Evolutionary conservation across 1,139 yeast species (phyloP), one percentile per base, ranked within the genome.

Genomic region (Ogataea hybrid): DNA sequence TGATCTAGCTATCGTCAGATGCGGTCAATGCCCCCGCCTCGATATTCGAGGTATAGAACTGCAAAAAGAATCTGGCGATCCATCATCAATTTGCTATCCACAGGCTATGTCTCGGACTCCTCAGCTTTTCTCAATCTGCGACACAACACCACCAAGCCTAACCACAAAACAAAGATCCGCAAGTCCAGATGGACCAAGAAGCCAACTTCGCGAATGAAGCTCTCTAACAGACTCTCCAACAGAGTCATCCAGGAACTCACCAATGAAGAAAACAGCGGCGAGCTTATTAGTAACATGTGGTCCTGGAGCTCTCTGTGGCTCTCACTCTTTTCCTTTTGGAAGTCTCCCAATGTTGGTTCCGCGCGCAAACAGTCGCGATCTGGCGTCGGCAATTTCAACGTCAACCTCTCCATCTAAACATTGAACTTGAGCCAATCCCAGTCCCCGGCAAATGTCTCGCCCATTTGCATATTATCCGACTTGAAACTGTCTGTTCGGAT

Each of bases 371-470:
- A 25, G 16, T 25, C 34, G 10, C 40, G 44, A 5, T 25, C 39
- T 18, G 27, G 39, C 12, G 42, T 39, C 4, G 46, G 49, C 10
- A 42, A 41, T 31, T 37, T 46, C 31, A 46, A 46, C 37, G 41
- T 46, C 28, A 46, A 46, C 39, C 28, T 46, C 8, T 35, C 46
- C 16, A 37, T 45, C 34, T 37, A 53, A n/a, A 58, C 49, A 28
- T 59, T 61, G 43, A 62, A 61, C 34, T 61, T 60, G 28, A 62
- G 44, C 67, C 67, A 62, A 44, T 59, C 63, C 59, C 63, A 59
- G 40, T 62, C 65, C 3, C 59, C 57, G 6, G 54, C 57, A 21
- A 60, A 40, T 2, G 63, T 50, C 38, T 61, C 65, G 37, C 64
- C 65, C 63, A 59, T 60, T 33, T 59, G 64, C 6, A 50, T 47